A percentile compares a stretch with the other conserved stretches of the same genome.
These are phyloP conservation scores for Leccinellum rugosiceps DNA, from an alignment of 768 basidiomycete species.

Conservation along the genomic window DNA sequence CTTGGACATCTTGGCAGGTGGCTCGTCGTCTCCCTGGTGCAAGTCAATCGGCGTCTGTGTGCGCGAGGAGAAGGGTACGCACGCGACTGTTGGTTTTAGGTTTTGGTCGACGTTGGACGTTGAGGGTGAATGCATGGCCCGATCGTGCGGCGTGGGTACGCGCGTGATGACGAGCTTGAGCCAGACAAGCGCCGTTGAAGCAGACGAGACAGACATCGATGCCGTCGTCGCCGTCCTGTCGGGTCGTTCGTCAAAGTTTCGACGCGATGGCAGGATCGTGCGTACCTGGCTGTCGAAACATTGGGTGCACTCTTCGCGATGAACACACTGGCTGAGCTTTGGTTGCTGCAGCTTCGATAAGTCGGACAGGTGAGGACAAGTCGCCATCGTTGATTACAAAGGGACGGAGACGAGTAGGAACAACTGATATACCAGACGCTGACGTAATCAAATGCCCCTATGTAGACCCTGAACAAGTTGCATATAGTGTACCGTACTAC, in stretches of 20 bases:
- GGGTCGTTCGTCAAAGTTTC: background rate
- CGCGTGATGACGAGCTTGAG: constrained; percentile 64
- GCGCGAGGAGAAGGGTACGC: constrained; percentile 29
- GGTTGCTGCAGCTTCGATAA: constrained; percentile 54
- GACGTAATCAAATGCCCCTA: too few relatives aligned
- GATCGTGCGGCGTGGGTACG: constrained; percentile 67
- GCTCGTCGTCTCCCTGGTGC: constrained; percentile 68
- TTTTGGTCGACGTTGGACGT: constrained; percentile 72
- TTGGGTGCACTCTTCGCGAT: constrained; percentile 94
- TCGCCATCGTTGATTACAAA: constrained; percentile 12
- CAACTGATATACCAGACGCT: too few relatives aligned
- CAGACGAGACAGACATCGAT: constrained; percentile 88
- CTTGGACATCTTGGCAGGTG: constrained; percentile 86
- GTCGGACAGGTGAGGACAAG: constrained; percentile 53
- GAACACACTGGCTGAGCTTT: constrained; percentile 65
- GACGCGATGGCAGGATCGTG: constrained; percentile 5
- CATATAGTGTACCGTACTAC: too few relatives aligned
- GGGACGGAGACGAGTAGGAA: too few relatives aligned
- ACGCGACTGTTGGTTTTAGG: constrained; percentile 58
- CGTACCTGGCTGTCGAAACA: constrained; percentile 92
- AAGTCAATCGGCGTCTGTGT: background rate
- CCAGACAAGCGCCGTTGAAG: constrained; percentile 91
- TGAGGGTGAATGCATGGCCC: constrained; percentile 74
- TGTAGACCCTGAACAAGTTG: too few relatives aligned
- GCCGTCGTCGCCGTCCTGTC: constrained; percentile 68